Evolutionary conservation across 257 asterid genomes (phyloP), one percentile per base, ranked within the genome.

Genomic region (Solanum habrochaites): DNA sequence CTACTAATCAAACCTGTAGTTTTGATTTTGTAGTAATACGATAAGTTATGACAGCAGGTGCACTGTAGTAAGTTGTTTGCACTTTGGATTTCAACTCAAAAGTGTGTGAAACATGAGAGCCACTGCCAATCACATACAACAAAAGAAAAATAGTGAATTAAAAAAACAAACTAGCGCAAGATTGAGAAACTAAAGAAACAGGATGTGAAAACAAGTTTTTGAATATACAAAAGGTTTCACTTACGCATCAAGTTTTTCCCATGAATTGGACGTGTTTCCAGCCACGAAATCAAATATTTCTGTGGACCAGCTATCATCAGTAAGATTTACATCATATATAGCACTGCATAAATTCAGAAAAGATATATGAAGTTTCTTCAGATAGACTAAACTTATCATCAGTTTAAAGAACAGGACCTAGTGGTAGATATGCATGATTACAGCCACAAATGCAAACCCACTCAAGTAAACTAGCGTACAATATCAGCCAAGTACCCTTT

Each of bases 171-270:
- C 64, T 8, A 71, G 40, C 32, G 49, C n/a, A 23, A 14, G n/a
- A 29, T 70, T 27, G 72, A 84, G 52, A 71, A 32, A 23, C 83
- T 71, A 42, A 47, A 2, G 39, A 39, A 67, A 27, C 8, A 85
- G 15, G 21, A 62, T 23, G 56, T 14, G 32, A 86, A 39, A 70
- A 45, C 1, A 14, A 85, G 66, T n/a, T 74, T 23, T 73, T 23
- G 62, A 80, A 64, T 31, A 16, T 66, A 64, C 25, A 49, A 45
- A 64, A 40, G 60, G 37, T n/a, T 85, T 88, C 73, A 77, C 93
- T 89, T 87, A 95, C 98, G 87, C 58, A 40, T 93, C 93, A 85
- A 94, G 86, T 85, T 85, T 91, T 87, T 92, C 95, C 95, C 98
- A 94, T 25, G 94, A 90, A 72, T 40, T 86, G 13, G 95, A 94